Base-by-base conservation (phyloP, 2,329 filamentous ascomycete genomes). In the Colletotrichum sublineola region DNA sequence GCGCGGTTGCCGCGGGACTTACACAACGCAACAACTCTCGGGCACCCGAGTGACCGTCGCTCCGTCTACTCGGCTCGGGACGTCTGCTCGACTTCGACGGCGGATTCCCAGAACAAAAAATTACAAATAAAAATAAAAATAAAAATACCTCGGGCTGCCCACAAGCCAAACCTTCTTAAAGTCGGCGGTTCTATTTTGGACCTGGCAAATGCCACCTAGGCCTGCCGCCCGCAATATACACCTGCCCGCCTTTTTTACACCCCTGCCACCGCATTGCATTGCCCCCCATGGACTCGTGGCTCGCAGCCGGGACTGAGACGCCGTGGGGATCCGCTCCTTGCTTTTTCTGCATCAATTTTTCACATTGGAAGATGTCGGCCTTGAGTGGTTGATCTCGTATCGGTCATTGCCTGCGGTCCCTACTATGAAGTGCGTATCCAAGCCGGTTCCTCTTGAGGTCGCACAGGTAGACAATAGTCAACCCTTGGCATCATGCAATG, bases 131-230 rank as follows among this genome's bases (percentile, higher is more conserved):
- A 24, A 24, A 24, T 24, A 24, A 24, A 24, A 24, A 24, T 24
- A 24, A n/a, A 52, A 24, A n/a, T 15, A 44, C 18, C 46, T 42
- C 24, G 52, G n/a, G 31, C 12, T 14, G 56, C 55, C n/a, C 31
- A 48, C 55, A 38, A 33, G 66, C 42, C 29, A 55, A 31, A 36
- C 36, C 38, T 58, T 53, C 42, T 20, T 20, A 5, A 31, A 24
- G 36, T 48, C 20, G 24, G 65, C 44, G 52, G 31, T 71, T 69
- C 66, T 69, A 65, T 72, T 72, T 72, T 48, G 24, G 66, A 72
- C 58, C 53, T 65, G 36, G 24, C 14, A 38, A 68, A 69, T 61
- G 60, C 36, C 56, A 65, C 69, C 53, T 72, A 62, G 38, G 44
- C 53, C 15, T 29, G 12, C 50, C 3, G 46, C 61, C 38, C 14